Conservation (phyloP, 495 filamentous ascomycete species). For the Lasiosphaeria hispida region DNA sequence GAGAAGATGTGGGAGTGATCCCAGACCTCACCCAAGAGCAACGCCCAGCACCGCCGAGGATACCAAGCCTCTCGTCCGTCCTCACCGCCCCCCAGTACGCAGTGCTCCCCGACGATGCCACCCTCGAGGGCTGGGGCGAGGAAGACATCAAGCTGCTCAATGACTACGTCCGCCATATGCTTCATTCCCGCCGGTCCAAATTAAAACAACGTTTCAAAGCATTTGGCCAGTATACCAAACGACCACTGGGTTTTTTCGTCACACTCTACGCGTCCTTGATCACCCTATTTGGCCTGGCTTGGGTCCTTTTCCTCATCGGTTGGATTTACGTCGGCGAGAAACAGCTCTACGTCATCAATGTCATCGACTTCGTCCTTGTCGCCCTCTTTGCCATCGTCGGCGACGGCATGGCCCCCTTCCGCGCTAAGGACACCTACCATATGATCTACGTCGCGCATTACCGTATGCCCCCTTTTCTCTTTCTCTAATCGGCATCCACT, state of each 20-base stretch:
- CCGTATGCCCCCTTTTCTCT: constrained; percentile 9
- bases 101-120: constrained; percentile 61
- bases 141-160: constrained; percentile 71
- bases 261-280: constrained; percentile 78
- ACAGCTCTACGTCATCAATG: constrained; percentile 66
- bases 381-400: constrained; percentile 76
- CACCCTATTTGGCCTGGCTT: constrained; percentile 75
- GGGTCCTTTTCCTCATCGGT: constrained; percentile 82
- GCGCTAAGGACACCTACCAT: constrained; percentile 76
- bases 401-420: constrained; percentile 73
- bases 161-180: constrained; percentile 77
- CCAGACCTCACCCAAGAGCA: constrained; percentile 14
- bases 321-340: constrained; percentile 79
- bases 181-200: constrained; percentile 72
- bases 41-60: background rate
- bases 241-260: constrained; percentile 71
- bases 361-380: constrained; percentile 76
- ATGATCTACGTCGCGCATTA: constrained; percentile 66
- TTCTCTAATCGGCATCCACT: background rate
- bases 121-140: constrained; percentile 64
- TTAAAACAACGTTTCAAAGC: constrained; percentile 73
- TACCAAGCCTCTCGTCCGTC: constrained; percentile 43
- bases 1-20: background rate
- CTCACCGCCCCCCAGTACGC: constrained; percentile 52
- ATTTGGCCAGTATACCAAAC: constrained; percentile 69